Conservation (phyloP, 768 basidiomycete species). For the Macrocybe gigantea region DNA sequence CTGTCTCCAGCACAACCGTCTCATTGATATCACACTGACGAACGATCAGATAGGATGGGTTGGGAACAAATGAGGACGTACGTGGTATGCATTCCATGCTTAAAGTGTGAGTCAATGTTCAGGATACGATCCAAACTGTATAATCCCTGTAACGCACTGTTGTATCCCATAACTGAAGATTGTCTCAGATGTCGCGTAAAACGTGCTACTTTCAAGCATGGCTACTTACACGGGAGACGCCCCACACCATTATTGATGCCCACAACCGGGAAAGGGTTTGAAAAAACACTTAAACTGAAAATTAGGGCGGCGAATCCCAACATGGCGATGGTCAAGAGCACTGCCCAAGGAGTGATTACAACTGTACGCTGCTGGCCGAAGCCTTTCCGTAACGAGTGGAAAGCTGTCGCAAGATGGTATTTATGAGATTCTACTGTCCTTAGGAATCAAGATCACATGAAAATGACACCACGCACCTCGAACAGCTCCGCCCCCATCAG, state of each 20-base stretch:
- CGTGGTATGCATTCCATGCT: conserved; percentile 72
- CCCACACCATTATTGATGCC: conserved; percentile 1
- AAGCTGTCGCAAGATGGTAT: too few relatives aligned
- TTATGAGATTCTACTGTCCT: too few relatives aligned
- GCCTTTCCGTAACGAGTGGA: too few relatives aligned
- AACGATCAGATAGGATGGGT: conserved; percentile 7
- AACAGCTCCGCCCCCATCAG: too few relatives aligned
- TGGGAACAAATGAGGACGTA: conserved; percentile 17
- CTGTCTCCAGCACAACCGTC: conserved; percentile 41
- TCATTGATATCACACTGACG: conserved; percentile 55
- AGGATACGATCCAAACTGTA: not conserved
- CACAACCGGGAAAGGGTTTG: not conserved
- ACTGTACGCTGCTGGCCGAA: not conserved
- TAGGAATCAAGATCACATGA: too few relatives aligned
- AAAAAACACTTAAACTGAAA: not conserved
- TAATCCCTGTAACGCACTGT: conserved; percentile 35
- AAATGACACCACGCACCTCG: too few relatives aligned
- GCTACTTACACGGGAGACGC: not conserved
- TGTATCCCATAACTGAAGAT: conserved; percentile 53
- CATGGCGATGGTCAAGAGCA: not conserved
- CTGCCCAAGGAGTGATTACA: not conserved
- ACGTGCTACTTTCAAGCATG: not conserved
- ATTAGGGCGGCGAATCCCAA: not conserved
- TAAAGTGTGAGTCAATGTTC: not conserved
- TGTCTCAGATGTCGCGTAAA: not conserved